These are phyloP conservation scores for Leishmania tropica DNA, from an alignment of 208 protist species.

Conservation along the genomic window DNA sequence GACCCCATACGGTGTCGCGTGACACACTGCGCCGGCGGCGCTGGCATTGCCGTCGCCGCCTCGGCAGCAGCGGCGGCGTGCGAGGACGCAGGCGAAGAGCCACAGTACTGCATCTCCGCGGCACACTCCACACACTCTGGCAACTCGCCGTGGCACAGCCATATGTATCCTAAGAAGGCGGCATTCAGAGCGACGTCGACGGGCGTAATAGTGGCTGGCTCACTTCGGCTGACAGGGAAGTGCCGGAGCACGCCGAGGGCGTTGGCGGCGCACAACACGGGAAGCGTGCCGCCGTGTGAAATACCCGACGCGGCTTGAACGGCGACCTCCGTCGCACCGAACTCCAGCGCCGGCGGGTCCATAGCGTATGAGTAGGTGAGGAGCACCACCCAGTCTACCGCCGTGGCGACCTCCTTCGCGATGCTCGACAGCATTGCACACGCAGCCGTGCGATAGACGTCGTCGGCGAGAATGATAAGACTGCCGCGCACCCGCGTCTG, in stretches of 20 bases:
- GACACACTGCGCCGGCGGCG: neutral
- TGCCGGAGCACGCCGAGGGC: constrained; percentile 55
- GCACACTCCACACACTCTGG: constrained; percentile 18
- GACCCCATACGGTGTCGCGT: constrained; percentile 21
- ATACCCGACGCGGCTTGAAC: constrained; percentile 9
- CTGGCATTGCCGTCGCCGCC: neutral
- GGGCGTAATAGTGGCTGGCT: constrained; percentile 51
- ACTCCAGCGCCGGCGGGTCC: constrained; percentile 59
- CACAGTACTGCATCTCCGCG: constrained; percentile 8
- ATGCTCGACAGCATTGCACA: constrained; percentile 15
- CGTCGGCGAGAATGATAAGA: constrained; percentile 24
- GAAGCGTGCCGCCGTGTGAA: constrained; percentile 34
- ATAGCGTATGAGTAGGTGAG: constrained; percentile 39
- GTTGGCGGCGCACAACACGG: constrained; percentile 57
- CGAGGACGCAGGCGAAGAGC: neutral
- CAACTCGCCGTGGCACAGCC: constrained; percentile 13
- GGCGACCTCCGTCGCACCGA: constrained; percentile 32
- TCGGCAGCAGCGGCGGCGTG: neutral
- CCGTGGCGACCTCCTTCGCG: constrained; percentile 6
- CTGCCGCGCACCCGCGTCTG: constrained; percentile 6
- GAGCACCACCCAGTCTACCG: constrained; percentile 27
- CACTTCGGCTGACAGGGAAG: constrained; percentile 42
- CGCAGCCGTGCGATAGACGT: constrained; percentile 19
- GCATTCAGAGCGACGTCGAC: constrained; percentile 70
- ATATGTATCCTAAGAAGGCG: constrained; percentile 32